A percentile compares a stretch with the other conserved stretches of the same genome.
Conservation (phyloP, 169 alveolate genomes). For the Besnoitia besnoiti region DNA sequence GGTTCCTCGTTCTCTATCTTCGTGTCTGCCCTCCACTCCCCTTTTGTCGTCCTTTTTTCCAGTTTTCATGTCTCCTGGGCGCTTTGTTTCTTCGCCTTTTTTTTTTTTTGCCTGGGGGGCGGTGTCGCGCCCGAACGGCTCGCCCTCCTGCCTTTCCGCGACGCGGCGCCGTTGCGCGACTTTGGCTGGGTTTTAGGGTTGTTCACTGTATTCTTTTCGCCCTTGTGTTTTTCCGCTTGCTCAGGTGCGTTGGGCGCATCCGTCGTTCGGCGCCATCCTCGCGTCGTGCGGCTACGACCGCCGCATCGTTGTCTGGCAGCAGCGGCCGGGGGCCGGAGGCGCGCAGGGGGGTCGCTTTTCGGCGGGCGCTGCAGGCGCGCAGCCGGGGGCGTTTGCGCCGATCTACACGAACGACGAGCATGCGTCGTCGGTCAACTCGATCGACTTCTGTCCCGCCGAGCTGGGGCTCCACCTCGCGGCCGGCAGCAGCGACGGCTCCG, state of each 20-base stretch:
- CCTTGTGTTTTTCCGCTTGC: neutral
- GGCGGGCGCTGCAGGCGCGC: neutral
- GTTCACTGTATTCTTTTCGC: neutral
- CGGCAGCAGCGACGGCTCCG: conserved; percentile 81
- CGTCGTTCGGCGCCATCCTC: conserved; percentile 85
- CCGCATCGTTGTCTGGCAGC: conserved; percentile 85
- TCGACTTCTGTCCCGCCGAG: conserved; percentile 86
- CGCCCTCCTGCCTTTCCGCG: too few species aligned
- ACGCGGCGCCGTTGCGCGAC: too few species aligned
- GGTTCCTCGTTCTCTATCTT: neutral
- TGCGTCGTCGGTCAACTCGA: conserved; percentile 81
- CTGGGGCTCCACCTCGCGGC: conserved; percentile 84
- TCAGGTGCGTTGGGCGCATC: conserved; percentile 90
- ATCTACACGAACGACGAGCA: conserved; percentile 66
- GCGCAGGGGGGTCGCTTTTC: neutral
- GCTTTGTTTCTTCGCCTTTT: neutral
- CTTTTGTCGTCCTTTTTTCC: neutral
- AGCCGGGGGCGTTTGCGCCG: neutral
- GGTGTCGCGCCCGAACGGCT: neutral
- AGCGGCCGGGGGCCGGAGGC: conserved; percentile 61
- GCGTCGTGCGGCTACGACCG: conserved; percentile 91
- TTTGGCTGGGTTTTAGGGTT: too few species aligned
- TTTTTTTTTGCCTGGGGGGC: neutral
- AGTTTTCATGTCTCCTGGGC: neutral
- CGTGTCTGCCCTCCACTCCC: neutral